Conservation (phyloP, 2,329 filamentous ascomycete genomes). For the Daldinia eschscholtzii region DNA sequence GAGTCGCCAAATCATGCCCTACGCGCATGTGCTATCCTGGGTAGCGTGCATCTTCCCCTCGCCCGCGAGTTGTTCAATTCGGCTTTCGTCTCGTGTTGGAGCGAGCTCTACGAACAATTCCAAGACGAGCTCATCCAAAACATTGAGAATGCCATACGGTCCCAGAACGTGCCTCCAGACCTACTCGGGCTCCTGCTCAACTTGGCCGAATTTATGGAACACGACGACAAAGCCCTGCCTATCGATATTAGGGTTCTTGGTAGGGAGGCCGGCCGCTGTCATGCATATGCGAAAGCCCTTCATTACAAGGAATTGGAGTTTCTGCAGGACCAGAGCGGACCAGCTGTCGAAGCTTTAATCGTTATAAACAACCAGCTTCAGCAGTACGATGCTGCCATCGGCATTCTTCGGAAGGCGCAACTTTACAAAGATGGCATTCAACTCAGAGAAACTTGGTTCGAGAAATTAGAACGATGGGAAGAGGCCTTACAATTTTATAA, state of each 20-base stretch:
- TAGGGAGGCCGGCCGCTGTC: slow-evolving; percentile 94
- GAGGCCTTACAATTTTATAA: slow-evolving; percentile 94
- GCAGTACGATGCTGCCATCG: slow-evolving; percentile 97
- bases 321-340: slow-evolving; percentile 94
- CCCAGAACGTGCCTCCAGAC: slow-evolving; percentile 94
- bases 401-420: slow-evolving; percentile 95
- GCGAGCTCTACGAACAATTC: slow-evolving; percentile 95
- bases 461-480: slow-evolving; percentile 98
- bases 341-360: slow-evolving; percentile 95
- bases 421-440: slow-evolving; percentile 93
- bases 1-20: slow-evolving; percentile 97
- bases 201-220: slow-evolving; percentile 99
- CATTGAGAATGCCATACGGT: slow-evolving; percentile 95
- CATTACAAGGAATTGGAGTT: slow-evolving; percentile 99
- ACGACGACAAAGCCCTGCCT: slow-evolving; percentile 96
- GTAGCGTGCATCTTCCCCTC: slow-evolving; percentile 90
- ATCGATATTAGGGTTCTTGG: slow-evolving; percentile 97
- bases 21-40: slow-evolving; percentile 90
- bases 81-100: slow-evolving; percentile 99
- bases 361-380: slow-evolving; percentile 99
- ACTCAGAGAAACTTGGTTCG: slow-evolving; percentile 98
- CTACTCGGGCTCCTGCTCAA: slow-evolving; percentile 94
- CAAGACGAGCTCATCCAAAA: slow-evolving; percentile 96
- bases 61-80: slow-evolving; percentile 97
- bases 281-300: slow-evolving; percentile 96